Base-by-base conservation (phyloP, 345 rosid species). In the Citrus maxima region DNA sequence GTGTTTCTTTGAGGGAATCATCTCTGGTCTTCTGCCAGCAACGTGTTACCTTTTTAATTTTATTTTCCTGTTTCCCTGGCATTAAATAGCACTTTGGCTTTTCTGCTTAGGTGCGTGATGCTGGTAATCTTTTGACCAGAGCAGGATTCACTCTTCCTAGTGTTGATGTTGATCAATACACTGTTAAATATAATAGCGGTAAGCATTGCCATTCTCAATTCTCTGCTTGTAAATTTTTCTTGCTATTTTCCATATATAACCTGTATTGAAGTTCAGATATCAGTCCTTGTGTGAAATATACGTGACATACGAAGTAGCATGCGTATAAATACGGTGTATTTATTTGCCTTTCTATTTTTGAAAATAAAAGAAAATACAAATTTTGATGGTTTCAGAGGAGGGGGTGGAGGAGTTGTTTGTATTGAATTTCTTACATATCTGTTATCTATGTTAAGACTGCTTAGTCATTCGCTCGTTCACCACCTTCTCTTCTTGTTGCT, bases 141-240 rank as follows among this genome's bases (percentile, higher is more conserved):
- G 99, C 98, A 30, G 98, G 99, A 58, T 94, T 94, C 81, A 78
- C 95, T 70, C 96, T 96, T 85, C 97, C 98, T 66, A 95, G 95
- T 54, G 97, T 96, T 34, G 99, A 96, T 72, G 94, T 96, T 55
- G 97, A 96, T 61, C 94, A 94, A 82, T 94, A 94, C 27, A 89
- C 89, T 10, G 98, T 96, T 72, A 94, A 83, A 88, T 96, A 96
- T 84, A 87, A 84, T 77, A 95, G 88, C 72, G 89, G 98, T 95
- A 87, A 91, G 86, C 38, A 78, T 56, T 82, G 60, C 54, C 25
- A 35, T 55, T 40, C 18, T 51, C 58, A 32, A 49, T 28, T 79
- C 67, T 73, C 9, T 35, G 40, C 54, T n/a, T 56, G 4, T 73
- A 22, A 66, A 34, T 66, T 34, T 69, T 32, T 30, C 51, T 74